These are phyloP conservation scores for Zalerion maritima DNA, from an alignment of 495 filamentous ascomycete genomes.

Conservation along the genomic window DNA sequence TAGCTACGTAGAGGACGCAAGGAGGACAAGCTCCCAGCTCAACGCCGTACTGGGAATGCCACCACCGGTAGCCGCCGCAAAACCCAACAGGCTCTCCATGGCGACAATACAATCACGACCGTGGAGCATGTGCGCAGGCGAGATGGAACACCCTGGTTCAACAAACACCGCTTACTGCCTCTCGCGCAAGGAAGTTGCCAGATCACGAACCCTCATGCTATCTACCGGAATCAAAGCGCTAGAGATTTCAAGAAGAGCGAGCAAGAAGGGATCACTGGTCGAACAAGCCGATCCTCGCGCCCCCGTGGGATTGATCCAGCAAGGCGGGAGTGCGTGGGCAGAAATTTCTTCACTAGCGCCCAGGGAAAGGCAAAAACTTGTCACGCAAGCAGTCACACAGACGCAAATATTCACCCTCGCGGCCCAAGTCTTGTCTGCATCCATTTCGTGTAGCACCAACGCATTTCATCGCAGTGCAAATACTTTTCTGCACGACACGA, in stretches of 20 bases:
- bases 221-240: constrained; percentile 75
- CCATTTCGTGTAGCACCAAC: constrained; percentile 39
- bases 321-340: constrained; percentile 12
- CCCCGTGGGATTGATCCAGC: constrained; percentile 1
- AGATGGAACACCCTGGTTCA: constrained; percentile 48
- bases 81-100: constrained; percentile 10
- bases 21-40: constrained; percentile 10
- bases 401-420: constrained; percentile 55
- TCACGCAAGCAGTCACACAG: constrained; percentile 37
- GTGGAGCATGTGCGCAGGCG: constrained; percentile 9
- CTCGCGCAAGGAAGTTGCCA: constrained; percentile 47
- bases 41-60: constrained; percentile 14
- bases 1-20: constrained; percentile 8
- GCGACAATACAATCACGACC: constrained; percentile 4
- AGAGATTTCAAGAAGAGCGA: constrained; percentile 54
- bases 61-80: constrained; percentile 1
- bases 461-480: constrained; percentile 40
- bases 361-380: constrained; percentile 9
- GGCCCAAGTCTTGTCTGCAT: constrained; percentile 42
- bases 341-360: constrained; percentile 20
- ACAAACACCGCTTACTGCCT: constrained; percentile 43
- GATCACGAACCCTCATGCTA: constrained; percentile 57
- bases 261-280: constrained; percentile 23
- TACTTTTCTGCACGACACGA: constrained; percentile 16
- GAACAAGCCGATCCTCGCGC: constrained; percentile 3